These are phyloP conservation scores for Streptanthus diversifolius DNA, from an alignment of 345 rosid genomes.

Conservation along the genomic window DNA sequence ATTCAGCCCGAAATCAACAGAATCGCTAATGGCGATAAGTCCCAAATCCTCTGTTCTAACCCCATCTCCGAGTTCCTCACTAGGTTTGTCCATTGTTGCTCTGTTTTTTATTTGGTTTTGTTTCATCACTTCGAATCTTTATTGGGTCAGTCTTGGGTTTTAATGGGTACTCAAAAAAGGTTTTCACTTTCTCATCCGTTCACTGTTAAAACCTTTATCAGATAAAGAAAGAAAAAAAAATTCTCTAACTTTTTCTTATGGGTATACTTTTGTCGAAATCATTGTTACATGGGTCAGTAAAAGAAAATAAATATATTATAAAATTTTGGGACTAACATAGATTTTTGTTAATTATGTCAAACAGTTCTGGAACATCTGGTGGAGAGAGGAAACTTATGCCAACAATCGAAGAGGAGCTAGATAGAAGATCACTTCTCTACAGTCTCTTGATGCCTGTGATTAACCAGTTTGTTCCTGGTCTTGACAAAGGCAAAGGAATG, in stretches of 20 bases:
- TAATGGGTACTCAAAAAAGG: constrained; percentile 13
- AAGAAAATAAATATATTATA: not conserved
- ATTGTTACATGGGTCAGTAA: not conserved
- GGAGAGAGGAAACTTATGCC: constrained; percentile 83
- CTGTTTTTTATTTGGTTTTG: constrained; percentile 12
- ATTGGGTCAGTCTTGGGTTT: not conserved
- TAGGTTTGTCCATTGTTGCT: constrained; percentile 46
- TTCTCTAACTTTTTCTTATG: not conserved
- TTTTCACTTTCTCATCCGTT: constrained; percentile 22
- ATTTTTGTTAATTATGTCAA: constrained; percentile 19
- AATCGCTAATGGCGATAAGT: constrained; percentile 85
- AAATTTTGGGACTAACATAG: not conserved
- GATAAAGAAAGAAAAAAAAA: not conserved
- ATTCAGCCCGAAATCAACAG: constrained; percentile 80
- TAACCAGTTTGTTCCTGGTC: constrained; percentile 63
- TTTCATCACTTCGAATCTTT: constrained; percentile 10
- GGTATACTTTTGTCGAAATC: constrained; percentile 11
- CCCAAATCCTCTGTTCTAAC: constrained; percentile 73
- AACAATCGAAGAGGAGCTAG: constrained; percentile 67
- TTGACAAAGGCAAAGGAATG: constrained; percentile 81
- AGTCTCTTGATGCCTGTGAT: constrained; percentile 77
- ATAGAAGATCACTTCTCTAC: constrained; percentile 58
- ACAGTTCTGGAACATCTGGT: constrained; percentile 96
- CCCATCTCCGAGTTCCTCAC: constrained; percentile 98
- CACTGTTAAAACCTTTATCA: constrained; percentile 32